phyloP scores from a whole-genome alignment of 192 early-diverging fungal species.

The Spizellomyces punctatus region DNA sequence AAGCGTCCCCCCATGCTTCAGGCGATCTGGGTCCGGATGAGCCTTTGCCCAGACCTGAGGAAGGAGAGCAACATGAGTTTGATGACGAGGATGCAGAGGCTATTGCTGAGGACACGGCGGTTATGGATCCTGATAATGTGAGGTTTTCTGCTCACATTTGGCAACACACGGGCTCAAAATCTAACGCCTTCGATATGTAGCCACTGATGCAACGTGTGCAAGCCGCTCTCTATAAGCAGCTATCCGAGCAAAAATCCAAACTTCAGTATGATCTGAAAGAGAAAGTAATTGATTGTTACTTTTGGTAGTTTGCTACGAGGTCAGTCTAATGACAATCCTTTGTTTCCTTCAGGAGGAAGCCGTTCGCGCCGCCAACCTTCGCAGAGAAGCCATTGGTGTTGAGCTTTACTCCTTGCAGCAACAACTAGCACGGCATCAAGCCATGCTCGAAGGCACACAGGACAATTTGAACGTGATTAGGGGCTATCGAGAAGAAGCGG shows the following conservation, averaged over 20 bases:
- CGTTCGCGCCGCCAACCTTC: constrained; percentile 39
- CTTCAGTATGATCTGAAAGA: constrained; percentile 55
- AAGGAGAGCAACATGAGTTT: too few relatives aligned
- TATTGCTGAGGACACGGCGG: constrained; percentile 30
- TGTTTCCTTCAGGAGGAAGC: constrained; percentile 46
- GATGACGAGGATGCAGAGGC: constrained; percentile 23
- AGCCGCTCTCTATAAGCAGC: constrained; percentile 55
- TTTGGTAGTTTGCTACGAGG: not conserved
- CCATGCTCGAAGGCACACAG: constrained; percentile 52
- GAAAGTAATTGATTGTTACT: constrained; percentile 34
- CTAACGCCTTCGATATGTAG: constrained; percentile 26
- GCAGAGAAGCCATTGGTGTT: constrained; percentile 59
- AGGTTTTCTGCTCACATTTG: constrained; percentile 1
- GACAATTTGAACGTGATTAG: constrained; percentile 52
- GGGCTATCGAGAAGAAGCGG: constrained; percentile 54
- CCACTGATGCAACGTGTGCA: constrained; percentile 63
- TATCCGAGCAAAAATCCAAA: constrained; percentile 45
- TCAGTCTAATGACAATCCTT: not conserved
- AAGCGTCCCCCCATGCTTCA: too few relatives aligned
- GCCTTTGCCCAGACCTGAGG: too few relatives aligned
- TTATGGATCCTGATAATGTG: constrained; percentile 47
- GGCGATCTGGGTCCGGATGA: too few relatives aligned
- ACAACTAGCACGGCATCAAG: constrained; percentile 57
- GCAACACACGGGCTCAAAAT: not conserved
- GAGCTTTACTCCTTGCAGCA: constrained; percentile 62